Evolutionary conservation across 2,329 filamentous ascomycete species (phyloP).

Genomic region (Fusarium domesticum): DNA sequence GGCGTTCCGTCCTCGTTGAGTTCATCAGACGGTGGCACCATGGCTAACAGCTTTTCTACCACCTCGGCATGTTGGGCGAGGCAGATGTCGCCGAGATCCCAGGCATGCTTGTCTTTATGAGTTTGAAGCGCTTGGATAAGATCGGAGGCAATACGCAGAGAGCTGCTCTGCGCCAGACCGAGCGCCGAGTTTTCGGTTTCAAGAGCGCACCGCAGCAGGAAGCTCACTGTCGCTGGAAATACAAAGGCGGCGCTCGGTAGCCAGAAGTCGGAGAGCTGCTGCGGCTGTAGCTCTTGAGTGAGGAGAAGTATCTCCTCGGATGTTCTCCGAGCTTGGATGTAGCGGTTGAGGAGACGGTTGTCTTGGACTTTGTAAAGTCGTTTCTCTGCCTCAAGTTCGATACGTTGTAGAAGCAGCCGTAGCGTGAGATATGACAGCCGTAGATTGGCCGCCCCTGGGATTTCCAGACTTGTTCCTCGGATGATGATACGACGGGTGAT

Average conservation of each 20-base stretch:
- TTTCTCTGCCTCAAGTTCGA: conserved; percentile 44
- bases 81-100: conserved; percentile 52
- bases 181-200: conserved; percentile 39
- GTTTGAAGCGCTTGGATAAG: conserved; percentile 39
- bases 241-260: conserved; percentile 46
- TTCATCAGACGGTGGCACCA: conserved; percentile 24
- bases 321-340: conserved; percentile 42
- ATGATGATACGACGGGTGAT: conserved; percentile 40
- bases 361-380: conserved; percentile 21
- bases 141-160: conserved; percentile 42
- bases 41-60: conserved; percentile 42
- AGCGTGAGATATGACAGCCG: conserved; percentile 49
- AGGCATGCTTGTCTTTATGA: conserved; percentile 39
- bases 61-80: conserved; percentile 46
- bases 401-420: conserved; percentile 45
- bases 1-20: conserved; percentile 11
- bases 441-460: conserved; percentile 49
- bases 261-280: conserved; percentile 50
- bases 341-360: conserved; percentile 29
- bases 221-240: conserved; percentile 48
- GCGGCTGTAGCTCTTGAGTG: conserved; percentile 42
- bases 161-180: conserved; percentile 36
- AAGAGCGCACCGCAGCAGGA: conserved; percentile 48
- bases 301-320: conserved; percentile 50
- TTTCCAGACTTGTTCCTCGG: conserved; percentile 39